phyloP scores from a whole-genome alignment of 1,139 yeast species.

The Wickerhamiella infanticola region DNA sequence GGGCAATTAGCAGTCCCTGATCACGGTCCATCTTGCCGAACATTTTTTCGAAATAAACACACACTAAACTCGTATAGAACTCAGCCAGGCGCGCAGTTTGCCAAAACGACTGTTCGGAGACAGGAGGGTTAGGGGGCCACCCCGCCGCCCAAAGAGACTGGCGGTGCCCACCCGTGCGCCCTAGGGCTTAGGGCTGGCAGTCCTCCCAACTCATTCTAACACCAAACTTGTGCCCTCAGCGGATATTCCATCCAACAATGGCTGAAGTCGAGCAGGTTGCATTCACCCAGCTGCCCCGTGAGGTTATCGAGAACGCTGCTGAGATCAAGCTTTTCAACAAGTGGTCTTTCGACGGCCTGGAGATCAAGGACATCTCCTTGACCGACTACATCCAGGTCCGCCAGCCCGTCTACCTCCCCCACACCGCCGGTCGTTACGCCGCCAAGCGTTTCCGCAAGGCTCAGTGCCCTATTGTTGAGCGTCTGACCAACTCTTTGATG shows the following conservation, averaged over 20 bases:
- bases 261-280: slow-evolving; percentile 16
- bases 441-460: slow-evolving; percentile 99
- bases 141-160: no score
- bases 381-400: slow-evolving; percentile 97
- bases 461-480: slow-evolving; percentile 98
- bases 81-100: no score
- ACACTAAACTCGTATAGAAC: no score
- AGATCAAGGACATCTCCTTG: slow-evolving; percentile 94
- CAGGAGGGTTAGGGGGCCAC: no score
- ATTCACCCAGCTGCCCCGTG: slow-evolving; percentile 83
- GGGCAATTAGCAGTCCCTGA: slow-evolving; percentile 48
- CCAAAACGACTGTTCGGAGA: no score
- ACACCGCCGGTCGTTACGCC: slow-evolving; percentile 99
- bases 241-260: slow-evolving; percentile 7
- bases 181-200: not conserved
- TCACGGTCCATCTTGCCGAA: slow-evolving; percentile 26
- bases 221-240: not conserved
- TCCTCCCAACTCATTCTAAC: not conserved
- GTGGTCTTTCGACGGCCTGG: slow-evolving; percentile 97
- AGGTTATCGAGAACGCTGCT: slow-evolving; percentile 88
- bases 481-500: slow-evolving; percentile 99
- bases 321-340: slow-evolving; percentile 98
- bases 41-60: no score
- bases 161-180: no score
- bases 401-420: slow-evolving; percentile 94